These are phyloP conservation scores for Sporopachydermia lactativora DNA, from an alignment of 805 yeast genomes.

Conservation along the genomic window DNA sequence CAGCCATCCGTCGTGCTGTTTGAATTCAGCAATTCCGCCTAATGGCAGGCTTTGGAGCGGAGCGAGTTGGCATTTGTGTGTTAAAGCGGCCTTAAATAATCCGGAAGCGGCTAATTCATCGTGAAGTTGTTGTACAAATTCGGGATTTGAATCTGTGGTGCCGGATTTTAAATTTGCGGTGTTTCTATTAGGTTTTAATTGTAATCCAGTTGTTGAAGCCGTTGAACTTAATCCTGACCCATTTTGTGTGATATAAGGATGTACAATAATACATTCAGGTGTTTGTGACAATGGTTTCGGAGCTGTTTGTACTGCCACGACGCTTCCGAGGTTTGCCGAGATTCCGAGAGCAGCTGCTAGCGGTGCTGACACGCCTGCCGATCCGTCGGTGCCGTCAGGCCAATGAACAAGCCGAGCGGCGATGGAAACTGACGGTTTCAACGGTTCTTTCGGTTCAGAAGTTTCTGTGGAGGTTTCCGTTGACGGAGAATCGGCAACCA, in stretches of 20 bases:
- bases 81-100: constrained; percentile 15
- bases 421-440: constrained; percentile 23
- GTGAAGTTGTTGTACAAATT: constrained; percentile 10
- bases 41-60: constrained; percentile 32
- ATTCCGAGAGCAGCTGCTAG: constrained; percentile 44
- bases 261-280: constrained; percentile 30
- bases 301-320: constrained; percentile 37
- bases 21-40: constrained; percentile 48
- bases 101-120: constrained; percentile 7
- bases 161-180: constrained; percentile 12
- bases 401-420: constrained; percentile 36
- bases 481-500: not conserved
- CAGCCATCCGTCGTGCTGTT: constrained; percentile 34
- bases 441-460: constrained; percentile 2
- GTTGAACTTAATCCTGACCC: constrained; percentile 3
- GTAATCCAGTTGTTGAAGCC: too few species aligned
- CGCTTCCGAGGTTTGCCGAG: constrained; percentile 34
- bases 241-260: constrained; percentile 32
- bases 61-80: constrained; percentile 42
- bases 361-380: constrained; percentile 37
- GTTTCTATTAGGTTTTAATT: constrained; percentile 13
- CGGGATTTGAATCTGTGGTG: constrained; percentile 12
- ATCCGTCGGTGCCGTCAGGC: constrained; percentile 21
- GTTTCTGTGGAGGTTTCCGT: constrained; percentile 6
- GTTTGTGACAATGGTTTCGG: constrained; percentile 17